Evolutionary conservation across 1,139 yeast species (phyloP).

Genomic region (Yamadazyma blattariae): DNA sequence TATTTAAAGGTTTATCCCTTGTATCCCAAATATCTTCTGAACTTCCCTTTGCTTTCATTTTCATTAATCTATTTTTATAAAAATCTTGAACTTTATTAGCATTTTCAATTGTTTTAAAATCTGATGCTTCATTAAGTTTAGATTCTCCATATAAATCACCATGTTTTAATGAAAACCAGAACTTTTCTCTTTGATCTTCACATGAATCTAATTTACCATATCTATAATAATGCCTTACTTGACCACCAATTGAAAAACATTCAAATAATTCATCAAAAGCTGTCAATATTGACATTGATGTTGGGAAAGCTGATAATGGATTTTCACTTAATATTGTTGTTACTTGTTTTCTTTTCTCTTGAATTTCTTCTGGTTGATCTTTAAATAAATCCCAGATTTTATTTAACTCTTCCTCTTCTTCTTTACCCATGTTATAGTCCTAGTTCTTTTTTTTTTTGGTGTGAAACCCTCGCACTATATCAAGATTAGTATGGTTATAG

Average conservation of each 20-base stretch:
- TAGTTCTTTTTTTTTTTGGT: no score
- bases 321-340: constrained; percentile 27
- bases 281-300: constrained; percentile 47
- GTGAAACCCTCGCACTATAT: no score
- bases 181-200: constrained; percentile 64
- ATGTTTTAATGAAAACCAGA: constrained; percentile 76
- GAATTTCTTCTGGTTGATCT: constrained; percentile 33
- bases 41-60: constrained; percentile 62
- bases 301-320: constrained; percentile 31
- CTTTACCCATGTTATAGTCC: constrained; percentile 8
- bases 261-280: constrained; percentile 84
- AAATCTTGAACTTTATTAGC: constrained; percentile 62
- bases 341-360: constrained; percentile 29
- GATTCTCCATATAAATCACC: constrained; percentile 29
- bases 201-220: constrained; percentile 78
- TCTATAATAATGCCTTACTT: constrained; percentile 74
- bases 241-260: constrained; percentile 91
- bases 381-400: constrained; percentile 35
- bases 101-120: constrained; percentile 44
- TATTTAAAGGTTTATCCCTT: constrained; percentile 31
- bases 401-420: constrained; percentile 26
- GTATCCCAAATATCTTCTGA: constrained; percentile 83
- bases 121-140: constrained; percentile 32
- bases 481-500: no score
- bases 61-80: constrained; percentile 60